Base-by-base conservation (phyloP, 2,329 filamentous ascomycete species). In the Seiridium unicorne region DNA sequence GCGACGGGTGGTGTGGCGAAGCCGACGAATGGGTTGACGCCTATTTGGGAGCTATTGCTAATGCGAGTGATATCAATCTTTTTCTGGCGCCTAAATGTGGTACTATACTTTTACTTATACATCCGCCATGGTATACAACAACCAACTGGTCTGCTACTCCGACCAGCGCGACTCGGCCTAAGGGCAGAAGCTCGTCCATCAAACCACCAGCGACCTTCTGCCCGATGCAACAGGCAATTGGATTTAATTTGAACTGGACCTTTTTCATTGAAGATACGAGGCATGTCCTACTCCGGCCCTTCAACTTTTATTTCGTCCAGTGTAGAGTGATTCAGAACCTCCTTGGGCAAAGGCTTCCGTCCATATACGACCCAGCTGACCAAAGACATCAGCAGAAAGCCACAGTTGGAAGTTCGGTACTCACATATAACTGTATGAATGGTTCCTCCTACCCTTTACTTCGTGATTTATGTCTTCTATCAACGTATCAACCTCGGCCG, bases 31-130 rank as follows among this genome's bases (percentile, higher is more conserved):
- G 88, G 86, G 1, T 71, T 31, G 13, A 47, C 42, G 42, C 40
- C 55, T 0, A 85, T 92, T 31, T 92, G 89, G 89, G 89, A 92
- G 70, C 89, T 89, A 0, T 90, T 89, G 71, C 73, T 91, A 47
- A 69, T 86, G 55, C 26, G 36, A 55, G 51, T 44, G 9, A 10
- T 32, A 26, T 26, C 18, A 26, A 26, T 26, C 18, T 26, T 26
- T 26, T 26, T 26, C 18, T 26, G 10, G 40, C 40, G 8, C 2
- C n/a, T 8, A n/a, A 44, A 44, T 8, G 40, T 8, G 40, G 8
- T 44, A n/a, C 40, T 44, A 31, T 49, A 26, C 46, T 49, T 10
- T 13, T 26, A 31, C 11, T 9, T 9, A 13, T 9, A 9, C 31
- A 8, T 31, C 31, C 26, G 40, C 40, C 31, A 55, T 32, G 70